Evolutionary conservation across 208 protist species (phyloP).

Genomic region (Leishmania martiniquensis): DNA sequence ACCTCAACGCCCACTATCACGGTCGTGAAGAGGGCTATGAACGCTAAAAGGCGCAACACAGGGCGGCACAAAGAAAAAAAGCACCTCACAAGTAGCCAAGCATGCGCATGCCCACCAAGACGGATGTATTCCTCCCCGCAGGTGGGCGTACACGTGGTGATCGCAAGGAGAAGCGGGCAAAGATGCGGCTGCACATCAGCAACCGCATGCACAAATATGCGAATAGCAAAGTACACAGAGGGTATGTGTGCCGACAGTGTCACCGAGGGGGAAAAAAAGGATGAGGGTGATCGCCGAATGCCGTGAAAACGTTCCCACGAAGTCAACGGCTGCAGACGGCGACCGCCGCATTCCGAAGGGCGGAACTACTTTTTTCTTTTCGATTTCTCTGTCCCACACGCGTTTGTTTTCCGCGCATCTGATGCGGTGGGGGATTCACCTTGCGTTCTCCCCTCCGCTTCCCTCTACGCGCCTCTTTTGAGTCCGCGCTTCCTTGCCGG

Average conservation of each 20-base stretch:
- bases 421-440: background rate
- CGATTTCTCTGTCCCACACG: background rate
- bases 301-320: background rate
- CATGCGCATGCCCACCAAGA: too few species aligned
- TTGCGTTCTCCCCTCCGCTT: background rate
- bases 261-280: background rate
- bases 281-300: background rate
- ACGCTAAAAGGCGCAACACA: background rate
- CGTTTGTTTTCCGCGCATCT: background rate
- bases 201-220: background rate
- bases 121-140: too few species aligned
- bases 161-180: too few species aligned
- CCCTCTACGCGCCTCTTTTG: background rate
- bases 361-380: background rate
- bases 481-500: background rate
- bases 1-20: too few species aligned
- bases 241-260: too few species aligned
- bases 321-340: background rate
- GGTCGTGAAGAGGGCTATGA: too few species aligned
- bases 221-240: too few species aligned
- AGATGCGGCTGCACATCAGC: too few species aligned
- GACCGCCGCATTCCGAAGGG: background rate
- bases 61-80: background rate
- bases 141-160: too few species aligned
- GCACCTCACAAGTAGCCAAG: background rate